Percentiles rank a stretch among this genome's conserved stretches.
These are phyloP conservation scores for Davidsoniella eucalypti DNA, from an alignment of 2,329 filamentous ascomycete species.

Conservation along the genomic window DNA sequence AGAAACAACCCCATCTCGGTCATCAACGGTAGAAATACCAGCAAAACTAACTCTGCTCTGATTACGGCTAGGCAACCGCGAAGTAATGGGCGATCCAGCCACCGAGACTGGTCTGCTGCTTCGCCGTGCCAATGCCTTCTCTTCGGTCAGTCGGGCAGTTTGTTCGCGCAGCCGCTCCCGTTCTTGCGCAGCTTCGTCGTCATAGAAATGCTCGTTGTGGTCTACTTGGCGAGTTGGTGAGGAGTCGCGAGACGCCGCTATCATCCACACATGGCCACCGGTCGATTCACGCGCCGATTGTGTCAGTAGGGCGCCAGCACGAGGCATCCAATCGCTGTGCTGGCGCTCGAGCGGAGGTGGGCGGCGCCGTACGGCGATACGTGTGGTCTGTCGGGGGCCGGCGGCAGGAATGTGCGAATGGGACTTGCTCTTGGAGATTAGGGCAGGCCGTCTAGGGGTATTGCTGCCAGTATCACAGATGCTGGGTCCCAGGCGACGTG, in stretches of 20 bases:
- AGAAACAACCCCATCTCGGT: not conserved
- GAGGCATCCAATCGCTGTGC: constrained; percentile 48
- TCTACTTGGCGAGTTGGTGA: constrained; percentile 20
- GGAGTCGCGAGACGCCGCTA: constrained; percentile 38
- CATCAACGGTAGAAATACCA: constrained; percentile 6
- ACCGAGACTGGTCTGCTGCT: constrained; percentile 7
- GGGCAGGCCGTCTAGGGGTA: constrained; percentile 15
- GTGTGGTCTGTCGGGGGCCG: constrained; percentile 11
- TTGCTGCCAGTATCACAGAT: constrained; percentile 18
- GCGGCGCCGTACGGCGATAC: constrained; percentile 2
- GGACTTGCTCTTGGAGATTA: constrained; percentile 45
- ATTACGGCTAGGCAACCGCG: constrained; percentile 26
- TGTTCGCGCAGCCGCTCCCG: constrained; percentile 23
- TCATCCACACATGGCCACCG: constrained; percentile 53
- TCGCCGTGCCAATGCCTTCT: constrained; percentile 1
- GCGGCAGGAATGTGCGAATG: constrained; percentile 33
- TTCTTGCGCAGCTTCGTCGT: constrained; percentile 30
- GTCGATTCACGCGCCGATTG: constrained; percentile 42
- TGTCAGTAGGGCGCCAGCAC: constrained; percentile 45
- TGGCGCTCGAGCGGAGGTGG: constrained; percentile 21
- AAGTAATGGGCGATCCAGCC: constrained; percentile 1
- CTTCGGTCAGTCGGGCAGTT: not conserved
- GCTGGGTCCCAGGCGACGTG: not conserved
- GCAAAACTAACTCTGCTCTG: constrained; percentile 30
- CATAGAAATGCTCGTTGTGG: constrained; percentile 31